Evolutionary conservation across 148 eudicot species (phyloP).

Genomic region (Amaranthus cruentus): DNA sequence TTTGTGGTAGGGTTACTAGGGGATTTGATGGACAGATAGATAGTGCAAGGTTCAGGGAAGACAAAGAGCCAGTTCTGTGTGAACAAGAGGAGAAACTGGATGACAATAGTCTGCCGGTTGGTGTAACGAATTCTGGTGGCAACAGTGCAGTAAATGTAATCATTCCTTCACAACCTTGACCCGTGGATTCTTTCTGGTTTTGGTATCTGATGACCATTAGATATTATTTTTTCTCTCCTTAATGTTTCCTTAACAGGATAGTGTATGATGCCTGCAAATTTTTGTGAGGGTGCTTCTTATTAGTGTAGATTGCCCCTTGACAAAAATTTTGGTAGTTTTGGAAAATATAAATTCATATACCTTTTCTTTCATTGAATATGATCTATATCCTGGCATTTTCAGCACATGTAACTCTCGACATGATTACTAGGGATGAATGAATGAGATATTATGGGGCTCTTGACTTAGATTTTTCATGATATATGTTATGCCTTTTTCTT

Average conservation of each 20-base stretch:
- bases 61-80: conserved; percentile 14
- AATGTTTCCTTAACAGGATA: conserved; percentile 10
- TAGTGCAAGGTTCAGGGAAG: conserved; percentile 22
- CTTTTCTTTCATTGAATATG: conserved; percentile 7
- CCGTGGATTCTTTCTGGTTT: neutral
- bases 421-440: conserved; percentile 17
- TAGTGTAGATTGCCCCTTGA: neutral
- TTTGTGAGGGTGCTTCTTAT: conserved; percentile 8
- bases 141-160: neutral
- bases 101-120: conserved; percentile 1
- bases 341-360: conserved; percentile 6
- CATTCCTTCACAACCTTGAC: conserved; percentile 1
- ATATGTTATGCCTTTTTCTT: neutral
- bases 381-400: conserved; percentile 13
- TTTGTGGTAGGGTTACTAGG: conserved; percentile 22
- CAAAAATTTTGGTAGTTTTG: conserved; percentile 9
- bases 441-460: conserved; percentile 8
- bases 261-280: conserved; percentile 6
- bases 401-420: conserved; percentile 17
- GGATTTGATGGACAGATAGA: conserved; percentile 20
- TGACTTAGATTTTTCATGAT: neutral
- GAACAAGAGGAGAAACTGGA: conserved; percentile 20
- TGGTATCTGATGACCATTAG: neutral
- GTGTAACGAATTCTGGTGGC: conserved; percentile 9
- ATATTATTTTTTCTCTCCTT: neutral